Evolutionary conservation across 495 filamentous ascomycete genomes (phyloP).

Genomic region (Hapsidospora chrysogenum): DNA sequence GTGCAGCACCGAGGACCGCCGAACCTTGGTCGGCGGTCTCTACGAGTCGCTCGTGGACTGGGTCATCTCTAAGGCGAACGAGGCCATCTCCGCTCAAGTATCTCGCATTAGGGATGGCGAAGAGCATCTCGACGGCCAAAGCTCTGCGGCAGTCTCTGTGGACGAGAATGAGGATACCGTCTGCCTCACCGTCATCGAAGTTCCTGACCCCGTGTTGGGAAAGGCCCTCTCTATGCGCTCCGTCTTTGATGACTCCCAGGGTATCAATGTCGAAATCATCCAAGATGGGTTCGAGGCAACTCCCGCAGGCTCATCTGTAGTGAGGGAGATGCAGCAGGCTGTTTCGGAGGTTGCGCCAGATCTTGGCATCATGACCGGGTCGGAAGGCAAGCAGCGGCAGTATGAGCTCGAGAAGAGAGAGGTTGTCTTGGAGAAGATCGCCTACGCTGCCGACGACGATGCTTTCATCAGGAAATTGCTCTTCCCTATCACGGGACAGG

Average conservation of each 20-base stretch:
- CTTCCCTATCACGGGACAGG: slow-evolving; percentile 59
- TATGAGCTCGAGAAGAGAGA: slow-evolving; percentile 67
- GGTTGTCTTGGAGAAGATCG: slow-evolving; percentile 70
- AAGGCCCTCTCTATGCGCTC: slow-evolving; percentile 75
- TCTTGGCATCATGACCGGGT: slow-evolving; percentile 55
- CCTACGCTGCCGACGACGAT: slow-evolving; percentile 60
- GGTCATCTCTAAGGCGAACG: slow-evolving; percentile 78
- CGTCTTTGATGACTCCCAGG: slow-evolving; percentile 79
- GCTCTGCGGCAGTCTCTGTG: slow-evolving; percentile 41
- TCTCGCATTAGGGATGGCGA: slow-evolving; percentile 38
- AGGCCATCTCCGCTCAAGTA: slow-evolving; percentile 67
- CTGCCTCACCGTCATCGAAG: slow-evolving; percentile 73
- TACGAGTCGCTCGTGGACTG: slow-evolving; percentile 95
- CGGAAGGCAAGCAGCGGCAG: slow-evolving; percentile 52
- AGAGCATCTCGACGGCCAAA: slow-evolving; percentile 45
- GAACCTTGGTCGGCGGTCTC: slow-evolving; percentile 64
- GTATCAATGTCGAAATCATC: slow-evolving; percentile 95
- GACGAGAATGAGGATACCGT: slow-evolving; percentile 69
- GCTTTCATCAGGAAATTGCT: slow-evolving; percentile 73
- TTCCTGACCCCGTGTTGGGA: slow-evolving; percentile 62
- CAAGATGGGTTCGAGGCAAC: slow-evolving; percentile 69
- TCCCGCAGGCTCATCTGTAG: slow-evolving; percentile 54
- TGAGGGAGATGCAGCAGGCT: slow-evolving; percentile 71
- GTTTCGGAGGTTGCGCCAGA: slow-evolving; percentile 66
- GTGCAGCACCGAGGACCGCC: slow-evolving; percentile 68